phyloP scores from a whole-genome alignment of 192 early-diverging fungal genomes.

The Mortierella hygrophila region DNA sequence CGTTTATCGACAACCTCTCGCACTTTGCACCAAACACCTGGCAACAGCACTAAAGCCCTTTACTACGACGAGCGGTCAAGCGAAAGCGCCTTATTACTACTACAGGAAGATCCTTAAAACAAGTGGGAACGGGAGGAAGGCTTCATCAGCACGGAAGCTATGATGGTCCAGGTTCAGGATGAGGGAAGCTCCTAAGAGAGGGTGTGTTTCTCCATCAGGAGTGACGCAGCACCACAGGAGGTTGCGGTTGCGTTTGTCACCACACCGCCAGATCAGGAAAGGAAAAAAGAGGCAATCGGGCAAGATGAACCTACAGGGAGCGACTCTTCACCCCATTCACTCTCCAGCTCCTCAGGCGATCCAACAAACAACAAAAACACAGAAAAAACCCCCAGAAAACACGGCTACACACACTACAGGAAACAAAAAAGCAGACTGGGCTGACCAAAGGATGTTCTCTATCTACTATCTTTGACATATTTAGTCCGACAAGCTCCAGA shows the following conservation, averaged over 20 bases:
- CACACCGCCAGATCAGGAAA: not conserved
- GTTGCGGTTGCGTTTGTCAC: not conserved
- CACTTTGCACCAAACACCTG: not conserved
- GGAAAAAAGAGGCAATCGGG: not conserved
- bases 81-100: not conserved
- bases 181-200: not conserved
- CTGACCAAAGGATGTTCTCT: not conserved
- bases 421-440: not conserved
- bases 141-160: too few species aligned
- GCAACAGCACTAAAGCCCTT: not conserved
- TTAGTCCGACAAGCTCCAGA: constrained; percentile 93
- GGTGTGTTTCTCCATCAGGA: not conserved
- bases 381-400: not conserved
- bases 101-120: too few species aligned
- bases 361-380: not conserved
- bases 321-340: not conserved
- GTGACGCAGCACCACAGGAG: not conserved
- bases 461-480: not conserved
- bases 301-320: not conserved
- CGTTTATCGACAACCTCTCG: not conserved
- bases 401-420: not conserved
- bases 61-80: not conserved
- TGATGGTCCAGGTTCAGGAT: not conserved
- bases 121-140: too few species aligned
- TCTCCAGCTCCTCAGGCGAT: not conserved